These are phyloP conservation scores for Dioscorea cayenensis DNA, from an alignment of 116 monocot genomes.

Conservation along the genomic window DNA sequence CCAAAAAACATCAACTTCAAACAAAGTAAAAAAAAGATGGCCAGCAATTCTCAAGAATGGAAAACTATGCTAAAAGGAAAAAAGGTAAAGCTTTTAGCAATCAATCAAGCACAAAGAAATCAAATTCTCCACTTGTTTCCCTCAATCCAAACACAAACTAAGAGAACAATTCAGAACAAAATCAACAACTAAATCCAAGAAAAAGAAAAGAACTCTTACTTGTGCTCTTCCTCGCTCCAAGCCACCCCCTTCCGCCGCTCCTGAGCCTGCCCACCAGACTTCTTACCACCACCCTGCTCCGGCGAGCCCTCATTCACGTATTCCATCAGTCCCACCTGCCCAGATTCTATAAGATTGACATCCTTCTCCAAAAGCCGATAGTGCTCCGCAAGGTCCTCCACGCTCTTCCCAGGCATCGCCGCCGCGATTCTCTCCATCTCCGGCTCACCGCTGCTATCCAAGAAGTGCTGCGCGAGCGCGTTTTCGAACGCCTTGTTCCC, in stretches of 20 bases:
- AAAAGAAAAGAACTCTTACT: background rate
- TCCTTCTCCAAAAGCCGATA: conserved; percentile 8
- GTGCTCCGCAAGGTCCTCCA: conserved; percentile 4
- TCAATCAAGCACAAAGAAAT: no score
- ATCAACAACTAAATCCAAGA: no score
- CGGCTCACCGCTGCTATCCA: background rate
- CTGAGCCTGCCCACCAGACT: background rate
- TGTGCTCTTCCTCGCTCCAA: conserved; percentile 15
- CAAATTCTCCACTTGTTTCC: no score
- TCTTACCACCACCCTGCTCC: conserved; percentile 1
- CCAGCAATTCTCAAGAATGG: no score
- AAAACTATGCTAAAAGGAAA: no score
- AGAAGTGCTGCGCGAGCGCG: background rate
- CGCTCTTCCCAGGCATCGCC: conserved; percentile 8
- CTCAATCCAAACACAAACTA: no score
- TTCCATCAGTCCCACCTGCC: background rate
- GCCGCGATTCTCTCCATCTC: conserved; percentile 3
- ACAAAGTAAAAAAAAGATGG: no score
- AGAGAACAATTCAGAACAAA: no score
- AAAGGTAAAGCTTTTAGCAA: no score
- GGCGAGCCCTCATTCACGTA: background rate
- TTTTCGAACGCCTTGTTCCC: conserved; percentile 8
- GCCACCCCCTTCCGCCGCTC: conserved; percentile 13
- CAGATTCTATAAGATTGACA: conserved; percentile 7
- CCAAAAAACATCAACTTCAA: no score